Percentiles rank a stretch among this genome's conserved stretches.
Evolutionary conservation across 805 yeast genomes (phyloP).

Genomic region (Candida lessepsii): DNA sequence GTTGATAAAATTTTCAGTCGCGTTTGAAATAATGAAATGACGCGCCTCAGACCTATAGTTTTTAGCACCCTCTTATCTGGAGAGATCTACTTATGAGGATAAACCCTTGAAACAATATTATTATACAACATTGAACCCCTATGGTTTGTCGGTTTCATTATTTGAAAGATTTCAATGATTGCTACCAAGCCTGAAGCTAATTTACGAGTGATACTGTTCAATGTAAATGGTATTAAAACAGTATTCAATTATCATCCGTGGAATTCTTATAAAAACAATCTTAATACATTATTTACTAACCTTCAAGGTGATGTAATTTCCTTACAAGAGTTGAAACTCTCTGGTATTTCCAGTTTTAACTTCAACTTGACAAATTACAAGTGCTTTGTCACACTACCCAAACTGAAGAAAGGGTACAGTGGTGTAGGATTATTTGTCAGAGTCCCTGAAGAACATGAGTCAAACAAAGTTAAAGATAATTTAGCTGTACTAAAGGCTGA

Average conservation of each 20-base stretch:
- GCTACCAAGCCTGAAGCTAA: background rate
- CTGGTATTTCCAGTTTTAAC: slow-evolving; percentile 19
- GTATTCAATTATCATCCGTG: slow-evolving; percentile 83
- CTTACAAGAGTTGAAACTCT: slow-evolving; percentile 79
- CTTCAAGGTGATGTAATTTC: slow-evolving; percentile 76
- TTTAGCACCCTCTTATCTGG: slow-evolving; percentile 1
- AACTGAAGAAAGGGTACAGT: slow-evolving; percentile 73
- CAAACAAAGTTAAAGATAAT: slow-evolving; percentile 27
- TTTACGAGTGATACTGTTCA: slow-evolving; percentile 65
- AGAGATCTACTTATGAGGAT: background rate
- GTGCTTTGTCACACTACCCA: slow-evolving; percentile 70
- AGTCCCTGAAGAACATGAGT: slow-evolving; percentile 45
- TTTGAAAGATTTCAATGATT: background rate
- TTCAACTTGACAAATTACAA: slow-evolving; percentile 57
- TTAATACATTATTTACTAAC: slow-evolving; percentile 45
- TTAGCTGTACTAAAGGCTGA: slow-evolving; percentile 72
- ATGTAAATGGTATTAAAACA: slow-evolving; percentile 82
- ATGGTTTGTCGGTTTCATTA: background rate
- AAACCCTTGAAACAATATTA: too few species aligned
- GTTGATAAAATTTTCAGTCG: slow-evolving; percentile 6
- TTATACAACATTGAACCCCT: too few species aligned
- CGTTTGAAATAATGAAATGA: background rate
- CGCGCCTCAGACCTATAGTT: slow-evolving; percentile 3
- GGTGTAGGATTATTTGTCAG: slow-evolving; percentile 88
- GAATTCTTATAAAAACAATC: slow-evolving; percentile 47